phyloP scores from a whole-genome alignment of 2,329 filamentous ascomycete species.

The Sclerotinia sclerotiorum region DNA sequence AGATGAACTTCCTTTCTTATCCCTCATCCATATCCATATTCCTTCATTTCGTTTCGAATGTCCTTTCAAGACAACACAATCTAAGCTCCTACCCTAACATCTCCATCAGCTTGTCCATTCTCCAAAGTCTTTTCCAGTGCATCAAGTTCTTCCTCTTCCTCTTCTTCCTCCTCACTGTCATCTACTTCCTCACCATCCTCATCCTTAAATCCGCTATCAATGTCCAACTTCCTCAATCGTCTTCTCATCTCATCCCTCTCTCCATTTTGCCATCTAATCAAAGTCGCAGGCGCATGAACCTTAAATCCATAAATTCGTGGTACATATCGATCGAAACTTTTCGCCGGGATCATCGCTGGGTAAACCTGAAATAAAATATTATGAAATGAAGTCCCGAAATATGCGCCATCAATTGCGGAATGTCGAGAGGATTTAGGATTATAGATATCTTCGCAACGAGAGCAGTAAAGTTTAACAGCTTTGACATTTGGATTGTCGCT shows the following conservation, averaged over 20 bases:
- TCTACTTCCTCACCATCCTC: conserved; percentile 59
- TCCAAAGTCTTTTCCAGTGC: not conserved
- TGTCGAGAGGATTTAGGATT: conserved; percentile 98
- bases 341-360: conserved; percentile 81
- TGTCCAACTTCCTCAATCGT: conserved; percentile 66
- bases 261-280: conserved; percentile 87
- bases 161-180: conserved; percentile 53
- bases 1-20: conserved; percentile 3
- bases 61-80: not conserved
- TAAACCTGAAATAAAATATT: conserved; percentile 99
- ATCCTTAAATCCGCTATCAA: conserved; percentile 80
- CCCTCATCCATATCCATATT: not conserved
- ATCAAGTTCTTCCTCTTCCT: conserved; percentile 42
- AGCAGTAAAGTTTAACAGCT: conserved; percentile 95
- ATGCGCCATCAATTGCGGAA: conserved; percentile 92
- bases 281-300: conserved; percentile 83
- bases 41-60: not conserved
- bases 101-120: conserved; percentile 15
- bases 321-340: conserved; percentile 81
- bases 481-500: conserved; percentile 85
- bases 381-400: conserved; percentile 97
- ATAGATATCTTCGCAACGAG: conserved; percentile 96
- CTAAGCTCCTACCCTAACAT: conserved; percentile 7
- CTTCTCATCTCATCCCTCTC: conserved; percentile 80
- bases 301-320: conserved; percentile 94